Evolutionary conservation across 352 stramenopile genomes (phyloP).

Genomic region (Aphanomyces stellatus): DNA sequence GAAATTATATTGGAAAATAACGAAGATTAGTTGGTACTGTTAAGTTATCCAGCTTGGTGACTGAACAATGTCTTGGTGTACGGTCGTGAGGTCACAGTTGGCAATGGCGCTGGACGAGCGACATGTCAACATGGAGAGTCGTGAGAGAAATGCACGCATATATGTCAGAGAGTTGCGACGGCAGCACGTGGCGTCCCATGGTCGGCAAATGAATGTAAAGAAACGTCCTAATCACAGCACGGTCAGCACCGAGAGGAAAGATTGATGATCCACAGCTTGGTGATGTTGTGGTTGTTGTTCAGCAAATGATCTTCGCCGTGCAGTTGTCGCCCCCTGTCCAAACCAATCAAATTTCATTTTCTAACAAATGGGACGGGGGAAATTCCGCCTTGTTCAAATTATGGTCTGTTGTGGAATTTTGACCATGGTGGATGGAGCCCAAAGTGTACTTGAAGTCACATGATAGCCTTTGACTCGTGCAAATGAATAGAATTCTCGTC

Average conservation of each 20-base stretch:
- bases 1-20: too few relatives aligned
- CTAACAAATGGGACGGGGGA: too few relatives aligned
- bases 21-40: too few relatives aligned
- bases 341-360: too few relatives aligned
- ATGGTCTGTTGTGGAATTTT: too few relatives aligned
- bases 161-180: conserved; percentile 7
- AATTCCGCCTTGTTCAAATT: too few relatives aligned
- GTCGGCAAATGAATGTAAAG: neutral
- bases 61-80: neutral
- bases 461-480: too few relatives aligned
- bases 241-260: neutral
- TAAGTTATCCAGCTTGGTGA: neutral
- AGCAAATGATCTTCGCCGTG: neutral
- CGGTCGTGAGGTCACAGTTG: conserved; percentile 15
- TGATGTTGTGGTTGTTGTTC: conserved; percentile 9
- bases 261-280: neutral
- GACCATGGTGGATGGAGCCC: too few relatives aligned
- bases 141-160: neutral
- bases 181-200: neutral
- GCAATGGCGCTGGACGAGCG: neutral
- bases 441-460: too few relatives aligned
- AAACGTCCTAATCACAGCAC: neutral
- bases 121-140: neutral
- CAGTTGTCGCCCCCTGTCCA: too few relatives aligned
- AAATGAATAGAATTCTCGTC: too few relatives aligned